Evolutionary conservation across 2,329 filamentous ascomycete genomes (phyloP).

Genomic region (Cladosporium sp.): DNA sequence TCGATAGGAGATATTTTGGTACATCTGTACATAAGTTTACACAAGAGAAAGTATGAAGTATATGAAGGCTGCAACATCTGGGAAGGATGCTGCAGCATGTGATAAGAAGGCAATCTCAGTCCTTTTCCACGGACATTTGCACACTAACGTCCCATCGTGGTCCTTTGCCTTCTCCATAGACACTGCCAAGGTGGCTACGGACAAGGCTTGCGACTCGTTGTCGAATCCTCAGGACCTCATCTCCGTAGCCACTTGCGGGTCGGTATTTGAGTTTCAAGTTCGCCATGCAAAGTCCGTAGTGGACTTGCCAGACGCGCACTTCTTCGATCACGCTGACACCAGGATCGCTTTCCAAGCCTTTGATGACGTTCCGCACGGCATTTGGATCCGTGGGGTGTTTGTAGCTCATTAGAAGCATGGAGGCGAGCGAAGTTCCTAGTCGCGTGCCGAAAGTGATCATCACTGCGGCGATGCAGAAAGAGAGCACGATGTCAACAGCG

Average conservation of each 20-base stretch:
- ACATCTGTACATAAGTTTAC: slow-evolving; percentile 12
- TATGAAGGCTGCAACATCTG: not conserved
- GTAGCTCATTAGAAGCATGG: slow-evolving; percentile 96
- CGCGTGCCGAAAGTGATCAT: slow-evolving; percentile 89
- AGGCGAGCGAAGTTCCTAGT: slow-evolving; percentile 79
- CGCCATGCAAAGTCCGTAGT: slow-evolving; percentile 95
- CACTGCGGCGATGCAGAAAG: slow-evolving; percentile 74
- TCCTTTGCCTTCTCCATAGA: slow-evolving; percentile 76
- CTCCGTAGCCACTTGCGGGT: slow-evolving; percentile 59
- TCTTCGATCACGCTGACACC: slow-evolving; percentile 78
- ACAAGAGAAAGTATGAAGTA: slow-evolving; percentile 1
- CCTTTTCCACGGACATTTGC: slow-evolving; percentile 65
- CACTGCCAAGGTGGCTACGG: slow-evolving; percentile 81
- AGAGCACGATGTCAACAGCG: slow-evolving; percentile 81
- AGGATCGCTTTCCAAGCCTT: slow-evolving; percentile 80
- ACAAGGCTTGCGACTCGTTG: slow-evolving; percentile 76
- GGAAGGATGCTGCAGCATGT: not conserved
- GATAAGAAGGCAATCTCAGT: slow-evolving; percentile 23
- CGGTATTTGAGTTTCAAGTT: slow-evolving; percentile 78
- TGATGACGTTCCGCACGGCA: slow-evolving; percentile 71
- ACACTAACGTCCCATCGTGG: slow-evolving; percentile 92
- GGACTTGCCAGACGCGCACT: slow-evolving; percentile 96
- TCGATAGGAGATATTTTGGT: not conserved
- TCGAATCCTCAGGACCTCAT: slow-evolving; percentile 69
- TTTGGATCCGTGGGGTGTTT: slow-evolving; percentile 43